phyloP scores from a whole-genome alignment of 495 filamentous ascomycete species.

The Daldinia decipiens region DNA sequence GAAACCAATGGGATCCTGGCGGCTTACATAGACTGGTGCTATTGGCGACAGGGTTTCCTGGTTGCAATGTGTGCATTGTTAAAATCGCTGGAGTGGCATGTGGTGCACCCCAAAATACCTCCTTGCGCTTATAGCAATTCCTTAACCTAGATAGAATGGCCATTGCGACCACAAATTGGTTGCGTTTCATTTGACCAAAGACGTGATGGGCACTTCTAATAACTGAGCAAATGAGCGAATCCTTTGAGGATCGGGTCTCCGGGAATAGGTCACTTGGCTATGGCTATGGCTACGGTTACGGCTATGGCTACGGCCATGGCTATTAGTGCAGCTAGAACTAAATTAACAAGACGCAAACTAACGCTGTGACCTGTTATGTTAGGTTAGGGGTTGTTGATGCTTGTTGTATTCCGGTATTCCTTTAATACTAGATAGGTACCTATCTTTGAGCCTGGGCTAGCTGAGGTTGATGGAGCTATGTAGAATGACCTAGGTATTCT shows the following conservation, averaged over 20 bases:
- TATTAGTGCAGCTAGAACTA: conserved; percentile 35
- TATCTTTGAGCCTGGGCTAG: not conserved
- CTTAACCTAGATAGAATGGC: conserved; percentile 30
- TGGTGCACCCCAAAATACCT: conserved; percentile 42
- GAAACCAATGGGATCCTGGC: conserved; percentile 38
- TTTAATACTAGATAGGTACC: no score
- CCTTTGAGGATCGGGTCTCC: conserved; percentile 30
- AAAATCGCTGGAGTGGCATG: conserved; percentile 29
- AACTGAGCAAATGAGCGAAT: conserved; percentile 37
- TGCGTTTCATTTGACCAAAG: conserved; percentile 40
- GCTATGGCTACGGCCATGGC: no score
- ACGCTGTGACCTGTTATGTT: conserved; percentile 26
- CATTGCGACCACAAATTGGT: conserved; percentile 36
- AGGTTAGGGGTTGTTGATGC: conserved; percentile 10
- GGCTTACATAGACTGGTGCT: conserved; percentile 31
- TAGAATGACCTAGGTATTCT: conserved; percentile 18
- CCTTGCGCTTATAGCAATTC: conserved; percentile 31
- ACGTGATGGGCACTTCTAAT: conserved; percentile 27
- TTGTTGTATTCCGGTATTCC: not conserved
- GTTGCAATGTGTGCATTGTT: conserved; percentile 29
- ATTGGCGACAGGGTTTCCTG: conserved; percentile 33
- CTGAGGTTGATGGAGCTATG: conserved; percentile 34
- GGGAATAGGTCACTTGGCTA: conserved; percentile 23
- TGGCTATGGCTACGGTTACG: no score
- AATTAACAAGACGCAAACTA: conserved; percentile 36